Evolutionary conservation across 2,329 filamentous ascomycete genomes (phyloP).

Genomic region (Endoconidiophora polonica): DNA sequence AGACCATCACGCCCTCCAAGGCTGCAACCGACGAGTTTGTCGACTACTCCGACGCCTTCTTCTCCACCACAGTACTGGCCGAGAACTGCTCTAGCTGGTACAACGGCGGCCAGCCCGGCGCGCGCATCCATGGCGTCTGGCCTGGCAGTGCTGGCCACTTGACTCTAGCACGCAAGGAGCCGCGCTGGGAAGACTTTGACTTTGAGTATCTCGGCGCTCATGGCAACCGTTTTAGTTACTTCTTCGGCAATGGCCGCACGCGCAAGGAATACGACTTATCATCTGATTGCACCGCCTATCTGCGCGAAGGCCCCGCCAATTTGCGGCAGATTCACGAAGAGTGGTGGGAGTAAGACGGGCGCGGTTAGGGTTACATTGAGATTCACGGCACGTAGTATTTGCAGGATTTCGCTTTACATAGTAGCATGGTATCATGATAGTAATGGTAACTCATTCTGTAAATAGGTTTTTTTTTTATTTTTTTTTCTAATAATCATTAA

Average conservation of each 20-base stretch:
- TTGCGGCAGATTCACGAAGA: conserved; percentile 47
- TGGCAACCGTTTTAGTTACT: conserved; percentile 39
- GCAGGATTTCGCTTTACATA: too few species aligned
- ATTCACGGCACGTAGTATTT: too few species aligned
- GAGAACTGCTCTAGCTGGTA: conserved; percentile 57
- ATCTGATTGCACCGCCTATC: conserved; percentile 47
- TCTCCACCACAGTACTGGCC: conserved; percentile 35
- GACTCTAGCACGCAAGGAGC: conserved; percentile 38
- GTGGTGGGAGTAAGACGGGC: conserved; percentile 36
- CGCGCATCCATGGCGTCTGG: conserved; percentile 51
- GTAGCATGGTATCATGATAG: too few species aligned
- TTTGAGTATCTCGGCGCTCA: conserved; percentile 28
- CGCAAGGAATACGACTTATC: conserved; percentile 36
- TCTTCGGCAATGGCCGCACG: conserved; percentile 53
- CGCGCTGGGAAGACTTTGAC: conserved; percentile 39
- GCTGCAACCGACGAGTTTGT: conserved; percentile 48
- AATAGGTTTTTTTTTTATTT: too few species aligned
- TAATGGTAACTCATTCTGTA: too few species aligned
- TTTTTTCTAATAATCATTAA: too few species aligned
- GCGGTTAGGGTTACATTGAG: neutral
- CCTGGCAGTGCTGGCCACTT: conserved; percentile 49
- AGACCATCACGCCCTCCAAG: conserved; percentile 37
- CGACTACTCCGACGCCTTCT: conserved; percentile 40
- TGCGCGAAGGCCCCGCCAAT: conserved; percentile 41
- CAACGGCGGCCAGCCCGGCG: conserved; percentile 46